Evolutionary conservation across 495 filamentous ascomycete genomes (phyloP), one percentile per base, ranked within the genome.

Genomic region (Xylaria cubensis): DNA sequence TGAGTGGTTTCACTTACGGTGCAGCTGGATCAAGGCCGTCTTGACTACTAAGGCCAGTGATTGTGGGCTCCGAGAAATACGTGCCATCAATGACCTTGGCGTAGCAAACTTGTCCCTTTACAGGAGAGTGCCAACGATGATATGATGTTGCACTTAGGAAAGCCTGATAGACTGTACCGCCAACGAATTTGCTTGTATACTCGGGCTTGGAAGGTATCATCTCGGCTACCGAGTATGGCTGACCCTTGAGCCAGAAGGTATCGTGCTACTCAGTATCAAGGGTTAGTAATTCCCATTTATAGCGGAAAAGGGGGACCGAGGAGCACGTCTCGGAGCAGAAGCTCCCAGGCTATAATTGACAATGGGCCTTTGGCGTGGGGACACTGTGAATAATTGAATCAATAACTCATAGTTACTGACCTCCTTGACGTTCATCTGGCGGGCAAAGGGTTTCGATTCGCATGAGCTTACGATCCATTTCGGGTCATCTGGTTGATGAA

Each of bases 61-160:
- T 86, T 9, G 83, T 73, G 0, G 83, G 82, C 75, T 90, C 88
- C 0, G 85, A 85, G 78, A 83, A 92, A 74, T 92, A 92, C 0
- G 88, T 88, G 0, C 90, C 90, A 10, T 80, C 75, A 3, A 85
- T 76, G 6, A 87, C 73, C 51, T 79, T 80, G 0, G 83, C 80
- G 29, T 86, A 85, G 8, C 83, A 76, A 12, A 90, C 77, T 34
- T 72, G 83, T 5, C 88, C 88, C 9, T 70, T 78, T 6, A 90
- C 85, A 9, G 88, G 88, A 0, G 84, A 77, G 74, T 89, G 84
- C 88, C 88, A 90, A 34, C 87, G 84, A 71, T 90, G 88, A 55
- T 90, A 90, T 64, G 83, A 85, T 64, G 86, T 70, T 3, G 86
- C 84, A 72, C 82, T 85, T 2, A 90, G 78, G 71, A 86, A 88